Percentiles rank a stretch among this genome's conserved stretches.
Conservation (phyloP, 139 green algal genomes). For the Closterium sp. region DNA sequence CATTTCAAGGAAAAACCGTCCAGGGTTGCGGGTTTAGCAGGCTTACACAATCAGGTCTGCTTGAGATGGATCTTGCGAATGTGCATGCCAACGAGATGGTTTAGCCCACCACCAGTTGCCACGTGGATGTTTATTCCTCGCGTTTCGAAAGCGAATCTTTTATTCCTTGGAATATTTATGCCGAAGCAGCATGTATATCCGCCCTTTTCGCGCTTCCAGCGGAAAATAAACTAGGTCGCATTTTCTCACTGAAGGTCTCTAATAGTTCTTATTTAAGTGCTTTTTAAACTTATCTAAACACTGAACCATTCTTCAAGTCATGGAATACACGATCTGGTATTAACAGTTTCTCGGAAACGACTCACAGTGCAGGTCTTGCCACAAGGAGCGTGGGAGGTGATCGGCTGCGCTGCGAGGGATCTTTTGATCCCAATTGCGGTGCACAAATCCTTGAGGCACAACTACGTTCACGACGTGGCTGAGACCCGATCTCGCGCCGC, state of each 20-base stretch:
- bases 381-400: background rate
- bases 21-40: no score
- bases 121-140: background rate
- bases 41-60: no score
- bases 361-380: background rate
- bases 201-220: background rate
- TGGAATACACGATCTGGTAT: no score
- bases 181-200: background rate
- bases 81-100: background rate
- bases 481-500: background rate
- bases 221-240: background rate
- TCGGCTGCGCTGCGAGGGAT: background rate
- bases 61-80: background rate
- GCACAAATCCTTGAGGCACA: background rate
- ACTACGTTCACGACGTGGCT: background rate
- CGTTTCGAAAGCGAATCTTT: background rate
- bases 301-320: no score
- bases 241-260: background rate
- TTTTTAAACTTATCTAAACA: no score
- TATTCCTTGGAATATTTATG: background rate
- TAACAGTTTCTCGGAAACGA: background rate
- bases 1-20: no score
- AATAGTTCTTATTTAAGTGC: background rate
- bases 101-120: background rate
- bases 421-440: background rate